These are phyloP conservation scores for Melastoma malabathricum DNA, from an alignment of 345 rosid genomes.

Conservation along the genomic window DNA sequence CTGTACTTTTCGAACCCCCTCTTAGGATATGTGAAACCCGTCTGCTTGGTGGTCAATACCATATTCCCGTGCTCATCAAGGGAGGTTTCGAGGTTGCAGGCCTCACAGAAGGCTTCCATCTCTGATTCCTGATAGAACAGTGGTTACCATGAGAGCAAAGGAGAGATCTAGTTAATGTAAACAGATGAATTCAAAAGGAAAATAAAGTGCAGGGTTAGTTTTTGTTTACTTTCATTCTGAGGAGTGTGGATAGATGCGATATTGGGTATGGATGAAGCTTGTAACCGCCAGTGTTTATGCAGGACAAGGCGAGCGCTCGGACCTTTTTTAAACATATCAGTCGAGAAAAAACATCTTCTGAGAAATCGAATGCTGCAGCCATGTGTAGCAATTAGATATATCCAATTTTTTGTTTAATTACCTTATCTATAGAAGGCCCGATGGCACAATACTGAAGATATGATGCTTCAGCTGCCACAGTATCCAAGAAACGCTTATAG, in stretches of 20 bases:
- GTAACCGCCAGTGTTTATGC: conserved; percentile 62
- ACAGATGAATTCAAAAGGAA: neutral
- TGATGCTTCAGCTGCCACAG: conserved; percentile 58
- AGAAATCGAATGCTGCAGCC: neutral
- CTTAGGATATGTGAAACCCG: conserved; percentile 38
- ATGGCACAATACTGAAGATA: conserved; percentile 65
- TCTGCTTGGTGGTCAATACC: conserved; percentile 54
- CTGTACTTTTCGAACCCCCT: conserved; percentile 26
- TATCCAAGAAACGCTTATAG: conserved; percentile 41
- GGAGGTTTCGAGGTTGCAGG: conserved; percentile 59
- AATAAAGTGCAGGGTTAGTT: too few relatives aligned
- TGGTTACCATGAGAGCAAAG: neutral
- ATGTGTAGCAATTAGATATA: neutral
- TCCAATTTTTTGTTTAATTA: conserved; percentile 3
- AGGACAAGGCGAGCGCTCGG: conserved; percentile 44
- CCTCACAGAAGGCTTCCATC: conserved; percentile 51
- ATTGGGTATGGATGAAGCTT: conserved; percentile 91
- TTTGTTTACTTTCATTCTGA: conserved; percentile 56
- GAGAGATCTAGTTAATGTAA: neutral
- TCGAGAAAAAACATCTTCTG: neutral
- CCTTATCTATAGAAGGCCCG: conserved; percentile 57
- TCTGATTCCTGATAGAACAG: conserved; percentile 45
- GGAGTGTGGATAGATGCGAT: conserved; percentile 35
- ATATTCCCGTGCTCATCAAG: conserved; percentile 40
- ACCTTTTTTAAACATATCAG: conserved; percentile 26